Base-by-base conservation (phyloP, 306 rosid species). In the Quercus gilva region DNA sequence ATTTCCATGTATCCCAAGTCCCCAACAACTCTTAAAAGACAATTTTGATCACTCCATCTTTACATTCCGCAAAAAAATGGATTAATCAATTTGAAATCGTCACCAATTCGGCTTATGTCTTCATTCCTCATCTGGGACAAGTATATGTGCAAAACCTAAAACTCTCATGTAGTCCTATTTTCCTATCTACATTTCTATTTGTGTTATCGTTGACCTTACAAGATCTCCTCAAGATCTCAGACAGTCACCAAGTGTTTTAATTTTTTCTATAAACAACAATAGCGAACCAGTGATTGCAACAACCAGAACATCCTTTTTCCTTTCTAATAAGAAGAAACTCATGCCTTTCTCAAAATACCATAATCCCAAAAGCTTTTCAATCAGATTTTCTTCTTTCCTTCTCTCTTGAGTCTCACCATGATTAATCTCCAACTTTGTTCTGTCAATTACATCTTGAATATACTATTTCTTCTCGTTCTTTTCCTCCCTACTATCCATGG, bases 401-500 rank as follows among this genome's bases (percentile, higher is more conserved):
- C 52, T 2, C 9, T 56, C 21, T 56, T 5, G 8, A 5, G 35
- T 25, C 69, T 31, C 28, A n/a, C 23, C 43, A 51, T 4, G 33
- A 18, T 15, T 8, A 35, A 11, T 14, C 18, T 37, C 11, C 45
- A 18, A 20, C 4, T 56, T 35, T 26, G 3, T 23, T 28, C 28
- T 21, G 20, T 70, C 56, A 73, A 71, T 45, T 45, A 45, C 20
- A 65, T 76, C 68, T 33, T 19, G 12, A 80, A 55, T 29, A 57
- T 57, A 2, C 10, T 67, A 21, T 72, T 56, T 14, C 1, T 84
- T 31, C 11, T 26, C 1, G 4, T 73, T n/a, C n/a, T 84, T 18
- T 61, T 80, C 17, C 78, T 73, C 61, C 80, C 82, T 20, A 13
- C 80, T 0, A 21, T 28, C 23, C 55, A 74, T 4, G 77, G 71